Percentiles rank a stretch among this genome's conserved stretches.
Conservation (phyloP, 2,329 filamentous ascomycete genomes). For the Aureobasidium melanogenum region DNA sequence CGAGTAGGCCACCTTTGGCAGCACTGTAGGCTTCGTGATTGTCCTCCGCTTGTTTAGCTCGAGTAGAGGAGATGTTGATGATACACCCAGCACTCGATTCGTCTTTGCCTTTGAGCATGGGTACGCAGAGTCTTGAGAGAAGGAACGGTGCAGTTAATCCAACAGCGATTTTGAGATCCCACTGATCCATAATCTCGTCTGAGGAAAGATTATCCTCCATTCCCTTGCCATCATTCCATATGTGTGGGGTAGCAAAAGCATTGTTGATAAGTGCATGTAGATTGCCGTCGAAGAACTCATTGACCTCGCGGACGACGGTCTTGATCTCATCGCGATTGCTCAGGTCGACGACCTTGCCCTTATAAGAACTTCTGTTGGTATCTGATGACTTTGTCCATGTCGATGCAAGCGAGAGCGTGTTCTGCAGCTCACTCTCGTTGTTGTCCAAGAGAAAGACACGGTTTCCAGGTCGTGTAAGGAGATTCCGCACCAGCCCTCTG, state of each 20-base stretch:
- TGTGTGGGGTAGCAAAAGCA: slow-evolving; percentile 20
- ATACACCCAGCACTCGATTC: slow-evolving; percentile 19
- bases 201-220: slow-evolving; percentile 10
- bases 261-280: slow-evolving; percentile 37
- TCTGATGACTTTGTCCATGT: neutral
- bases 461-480: slow-evolving; percentile 26
- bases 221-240: slow-evolving; percentile 3
- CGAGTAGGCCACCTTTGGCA: slow-evolving; percentile 43
- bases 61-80: slow-evolving; percentile 43
- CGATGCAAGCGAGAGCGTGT: slow-evolving; percentile 24
- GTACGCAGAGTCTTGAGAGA: slow-evolving; percentile 16
- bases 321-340: slow-evolving; percentile 25
- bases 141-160: slow-evolving; percentile 27
- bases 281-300: slow-evolving; percentile 27
- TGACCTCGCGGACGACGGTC: slow-evolving; percentile 22
- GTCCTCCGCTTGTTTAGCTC: slow-evolving; percentile 40
- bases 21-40: slow-evolving; percentile 43
- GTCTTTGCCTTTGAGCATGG: slow-evolving; percentile 17
- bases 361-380: neutral
- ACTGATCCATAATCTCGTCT: slow-evolving; percentile 12
- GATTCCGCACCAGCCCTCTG: slow-evolving; percentile 28
- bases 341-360: slow-evolving; percentile 19
- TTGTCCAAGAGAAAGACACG: slow-evolving; percentile 34
- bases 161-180: slow-evolving; percentile 15
- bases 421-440: slow-evolving; percentile 30